phyloP scores from a whole-genome alignment of 2,329 filamentous ascomycete genomes.

The Fusarium camptoceras region DNA sequence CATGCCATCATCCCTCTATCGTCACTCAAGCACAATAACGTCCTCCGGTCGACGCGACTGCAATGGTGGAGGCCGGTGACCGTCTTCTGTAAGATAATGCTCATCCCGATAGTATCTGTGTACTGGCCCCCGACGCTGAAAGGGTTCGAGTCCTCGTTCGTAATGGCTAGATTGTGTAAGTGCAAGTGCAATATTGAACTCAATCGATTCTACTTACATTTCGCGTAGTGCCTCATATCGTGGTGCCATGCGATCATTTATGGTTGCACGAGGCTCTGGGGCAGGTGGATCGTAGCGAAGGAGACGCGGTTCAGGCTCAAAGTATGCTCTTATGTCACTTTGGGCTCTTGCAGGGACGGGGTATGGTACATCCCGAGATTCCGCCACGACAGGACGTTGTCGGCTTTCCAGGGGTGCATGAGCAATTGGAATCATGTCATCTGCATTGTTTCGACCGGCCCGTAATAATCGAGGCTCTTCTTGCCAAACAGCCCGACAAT shows the following conservation, averaged over 20 bases:
- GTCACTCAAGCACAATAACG: conserved; percentile 51
- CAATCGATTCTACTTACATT: conserved; percentile 38
- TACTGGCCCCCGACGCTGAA: conserved; percentile 26
- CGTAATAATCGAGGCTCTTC: conserved; percentile 36
- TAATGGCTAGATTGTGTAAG: conserved; percentile 39
- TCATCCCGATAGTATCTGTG: conserved; percentile 35
- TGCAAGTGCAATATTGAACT: neutral
- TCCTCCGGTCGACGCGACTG: conserved; percentile 44
- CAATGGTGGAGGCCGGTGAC: conserved; percentile 32
- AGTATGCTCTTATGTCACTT: conserved; percentile 10
- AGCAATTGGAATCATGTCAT: conserved; percentile 38
- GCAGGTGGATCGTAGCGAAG: conserved; percentile 17
- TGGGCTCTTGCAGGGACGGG: conserved; percentile 9
- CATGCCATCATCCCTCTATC: neutral
- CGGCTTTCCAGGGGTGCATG: conserved; percentile 21
- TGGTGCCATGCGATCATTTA: conserved; percentile 15
- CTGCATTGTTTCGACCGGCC: conserved; percentile 33
- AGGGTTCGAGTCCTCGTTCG: conserved; percentile 5
- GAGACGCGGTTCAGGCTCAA: conserved; percentile 18
- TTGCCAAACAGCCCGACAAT: conserved; percentile 37
- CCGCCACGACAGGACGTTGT: conserved; percentile 14
- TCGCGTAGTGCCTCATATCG: conserved; percentile 40
- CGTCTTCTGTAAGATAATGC: conserved; percentile 20
- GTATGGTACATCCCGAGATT: conserved; percentile 19
- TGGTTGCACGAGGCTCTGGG: conserved; percentile 27